Percentiles rank a stretch among this genome's conserved stretches.
Conservation (phyloP, 495 filamentous ascomycete species). For the Penicillium ochrochloron region DNA sequence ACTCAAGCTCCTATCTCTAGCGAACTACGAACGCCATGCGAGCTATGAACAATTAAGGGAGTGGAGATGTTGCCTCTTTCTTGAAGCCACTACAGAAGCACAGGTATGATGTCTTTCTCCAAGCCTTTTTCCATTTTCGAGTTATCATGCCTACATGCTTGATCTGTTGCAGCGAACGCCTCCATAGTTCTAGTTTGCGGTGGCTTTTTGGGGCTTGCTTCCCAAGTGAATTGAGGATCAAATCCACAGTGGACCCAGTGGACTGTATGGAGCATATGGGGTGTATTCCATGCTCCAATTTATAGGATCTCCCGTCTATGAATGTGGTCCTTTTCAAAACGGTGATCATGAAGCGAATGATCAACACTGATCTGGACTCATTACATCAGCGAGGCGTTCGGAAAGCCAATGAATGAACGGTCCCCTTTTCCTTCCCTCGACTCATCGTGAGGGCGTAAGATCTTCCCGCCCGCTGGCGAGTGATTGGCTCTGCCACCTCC, state of each 20-base stretch:
- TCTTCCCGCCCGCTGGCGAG: not conserved
- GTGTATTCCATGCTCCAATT: not conserved
- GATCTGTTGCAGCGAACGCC: not conserved
- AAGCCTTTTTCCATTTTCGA: not conserved
- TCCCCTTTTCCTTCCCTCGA: not conserved
- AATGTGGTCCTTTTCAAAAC: not conserved
- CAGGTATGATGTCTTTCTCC: not conserved
- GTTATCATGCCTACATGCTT: not conserved
- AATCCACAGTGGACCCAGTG: too few species aligned
- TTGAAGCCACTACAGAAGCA: not conserved
- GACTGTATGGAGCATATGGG: too few species aligned
- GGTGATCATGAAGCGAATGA: not conserved
- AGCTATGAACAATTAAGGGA: not conserved
- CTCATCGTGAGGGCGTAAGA: not conserved
- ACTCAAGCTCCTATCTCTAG: not conserved
- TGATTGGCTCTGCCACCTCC: constrained; percentile 7
- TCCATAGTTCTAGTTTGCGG: not conserved
- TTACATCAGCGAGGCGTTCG: not conserved
- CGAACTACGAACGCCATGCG: not conserved
- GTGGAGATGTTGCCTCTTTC: not conserved
- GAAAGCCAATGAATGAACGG: not conserved
- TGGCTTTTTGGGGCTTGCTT: not conserved
- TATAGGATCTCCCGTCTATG: not conserved
- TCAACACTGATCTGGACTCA: not conserved
- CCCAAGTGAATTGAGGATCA: too few species aligned